phyloP scores from a whole-genome alignment of 257 asterid genomes.

The Marsdenia floribunda region DNA sequence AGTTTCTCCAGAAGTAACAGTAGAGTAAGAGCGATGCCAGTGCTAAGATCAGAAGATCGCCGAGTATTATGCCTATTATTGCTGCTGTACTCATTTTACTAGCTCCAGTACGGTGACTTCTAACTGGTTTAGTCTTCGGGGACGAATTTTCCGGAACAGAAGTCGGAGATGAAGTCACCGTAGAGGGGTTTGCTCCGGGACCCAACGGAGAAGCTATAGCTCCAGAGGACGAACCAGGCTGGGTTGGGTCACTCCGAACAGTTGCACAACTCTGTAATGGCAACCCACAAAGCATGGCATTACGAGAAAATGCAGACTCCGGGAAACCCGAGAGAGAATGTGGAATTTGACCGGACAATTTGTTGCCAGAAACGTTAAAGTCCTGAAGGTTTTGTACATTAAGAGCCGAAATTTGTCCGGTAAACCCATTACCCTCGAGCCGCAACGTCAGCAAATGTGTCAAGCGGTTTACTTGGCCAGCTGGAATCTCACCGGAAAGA shows the following conservation, averaged over 20 bases:
- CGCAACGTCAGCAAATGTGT: slow-evolving; percentile 57
- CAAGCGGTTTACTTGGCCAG: slow-evolving; percentile 26
- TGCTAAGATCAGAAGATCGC: slow-evolving; percentile 51
- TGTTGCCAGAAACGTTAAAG: slow-evolving; percentile 69
- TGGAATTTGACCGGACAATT: slow-evolving; percentile 49
- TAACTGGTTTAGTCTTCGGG: slow-evolving; percentile 19
- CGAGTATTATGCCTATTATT: slow-evolving; percentile 57
- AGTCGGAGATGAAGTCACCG: slow-evolving; percentile 53
- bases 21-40: slow-evolving; percentile 52
- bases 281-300: slow-evolving; percentile 50
- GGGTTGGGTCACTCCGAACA: slow-evolving; percentile 33
- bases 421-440: slow-evolving; percentile 55
- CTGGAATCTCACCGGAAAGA: slow-evolving; percentile 55
- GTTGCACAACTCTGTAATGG: slow-evolving; percentile 49
- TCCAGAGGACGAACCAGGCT: slow-evolving; percentile 35
- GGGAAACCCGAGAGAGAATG: slow-evolving; percentile 51
- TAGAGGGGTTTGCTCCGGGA: slow-evolving; percentile 27
- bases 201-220: slow-evolving; percentile 46
- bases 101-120: slow-evolving; percentile 14
- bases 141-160: slow-evolving; percentile 38
- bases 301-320: slow-evolving; percentile 40
- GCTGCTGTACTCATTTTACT: slow-evolving; percentile 50
- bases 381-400: slow-evolving; percentile 49
- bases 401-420: slow-evolving; percentile 49
- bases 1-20: slow-evolving; percentile 55